These are phyloP conservation scores for Stevia rebaudiana DNA, from an alignment of 140 eudicot genomes.

Conservation along the genomic window DNA sequence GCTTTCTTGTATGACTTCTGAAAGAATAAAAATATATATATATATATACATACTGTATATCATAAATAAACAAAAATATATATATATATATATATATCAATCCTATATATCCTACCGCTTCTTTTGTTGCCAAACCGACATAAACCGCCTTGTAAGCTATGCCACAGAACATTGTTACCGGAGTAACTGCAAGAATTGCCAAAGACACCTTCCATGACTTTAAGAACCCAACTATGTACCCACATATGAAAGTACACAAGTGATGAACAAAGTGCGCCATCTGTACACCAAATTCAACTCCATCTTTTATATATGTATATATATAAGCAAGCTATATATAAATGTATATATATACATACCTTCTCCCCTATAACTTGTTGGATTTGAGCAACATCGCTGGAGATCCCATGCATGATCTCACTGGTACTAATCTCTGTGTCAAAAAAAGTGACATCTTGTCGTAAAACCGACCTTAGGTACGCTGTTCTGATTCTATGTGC, in stretches of 20 bases:
- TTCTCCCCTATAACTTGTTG: constrained; percentile 92
- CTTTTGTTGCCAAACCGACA: constrained; percentile 71
- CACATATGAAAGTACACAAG: constrained; percentile 63
- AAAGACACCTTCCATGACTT: constrained; percentile 66
- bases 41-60: neutral
- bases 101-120: constrained; percentile 40
- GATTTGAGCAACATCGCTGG: constrained; percentile 88
- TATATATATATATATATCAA: neutral
- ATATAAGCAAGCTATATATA: no score
- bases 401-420: constrained; percentile 88
- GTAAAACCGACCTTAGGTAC: constrained; percentile 60
- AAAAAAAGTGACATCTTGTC: constrained; percentile 67
- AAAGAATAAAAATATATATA: neutral
- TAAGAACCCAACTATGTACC: constrained; percentile 60
- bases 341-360: constrained; percentile 26
- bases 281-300: constrained; percentile 51
- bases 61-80: neutral
- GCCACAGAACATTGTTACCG: constrained; percentile 82
- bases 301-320: no score
- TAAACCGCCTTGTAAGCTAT: constrained; percentile 74
- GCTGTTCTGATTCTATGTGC: constrained; percentile 80
- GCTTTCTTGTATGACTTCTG: constrained; percentile 75
- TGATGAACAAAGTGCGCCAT: constrained; percentile 83
- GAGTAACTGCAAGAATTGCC: constrained; percentile 77
- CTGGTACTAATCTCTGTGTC: constrained; percentile 69